These are phyloP conservation scores for Tubosaeta sp. DNA, from an alignment of 768 basidiomycete species.

Conservation along the genomic window DNA sequence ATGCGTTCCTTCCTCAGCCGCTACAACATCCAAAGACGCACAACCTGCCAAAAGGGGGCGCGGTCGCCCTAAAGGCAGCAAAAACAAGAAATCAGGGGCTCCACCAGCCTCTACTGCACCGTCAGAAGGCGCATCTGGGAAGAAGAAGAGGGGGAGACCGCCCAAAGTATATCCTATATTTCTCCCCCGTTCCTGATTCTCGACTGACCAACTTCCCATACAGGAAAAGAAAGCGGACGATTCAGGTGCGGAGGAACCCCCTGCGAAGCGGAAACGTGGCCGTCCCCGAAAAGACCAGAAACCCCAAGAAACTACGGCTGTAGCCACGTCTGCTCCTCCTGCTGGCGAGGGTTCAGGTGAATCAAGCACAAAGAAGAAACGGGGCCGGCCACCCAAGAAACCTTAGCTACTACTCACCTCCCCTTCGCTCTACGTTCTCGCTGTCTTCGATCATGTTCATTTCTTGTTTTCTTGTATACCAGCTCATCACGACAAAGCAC, in stretches of 20 bases:
- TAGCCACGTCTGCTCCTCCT: constrained; percentile 23
- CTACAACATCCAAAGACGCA: constrained; percentile 36
- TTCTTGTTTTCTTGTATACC: constrained; percentile 36
- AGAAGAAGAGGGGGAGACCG: constrained; percentile 49
- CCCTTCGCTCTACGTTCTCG: constrained; percentile 7
- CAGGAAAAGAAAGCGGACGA: constrained; percentile 36
- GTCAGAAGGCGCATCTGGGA: constrained; percentile 29
- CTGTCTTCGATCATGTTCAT: constrained; percentile 24
- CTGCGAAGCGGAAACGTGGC: constrained; percentile 65
- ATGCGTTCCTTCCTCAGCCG: constrained; percentile 30
- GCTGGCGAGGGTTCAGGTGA: constrained; percentile 43
- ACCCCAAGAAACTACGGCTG: constrained; percentile 38
- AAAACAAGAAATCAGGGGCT: constrained; percentile 54
- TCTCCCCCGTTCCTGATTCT: constrained; percentile 20
- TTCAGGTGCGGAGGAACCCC: constrained; percentile 50
- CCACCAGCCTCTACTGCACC: constrained; percentile 26
- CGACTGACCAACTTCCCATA: constrained; percentile 8
- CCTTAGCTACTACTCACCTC: constrained; percentile 12
- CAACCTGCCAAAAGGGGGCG: constrained; percentile 66
- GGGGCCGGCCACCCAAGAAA: constrained; percentile 64
- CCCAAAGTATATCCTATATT: constrained; percentile 39
- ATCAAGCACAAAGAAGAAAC: constrained; percentile 58
- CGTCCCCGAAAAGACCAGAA: constrained; percentile 68
- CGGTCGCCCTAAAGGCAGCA: constrained; percentile 88
- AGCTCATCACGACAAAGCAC: constrained; percentile 32